Percentiles rank a stretch among this genome's conserved stretches.
phyloP scores from a whole-genome alignment of 2,329 filamentous ascomycete species.

The Colletotrichum spinosum region DNA sequence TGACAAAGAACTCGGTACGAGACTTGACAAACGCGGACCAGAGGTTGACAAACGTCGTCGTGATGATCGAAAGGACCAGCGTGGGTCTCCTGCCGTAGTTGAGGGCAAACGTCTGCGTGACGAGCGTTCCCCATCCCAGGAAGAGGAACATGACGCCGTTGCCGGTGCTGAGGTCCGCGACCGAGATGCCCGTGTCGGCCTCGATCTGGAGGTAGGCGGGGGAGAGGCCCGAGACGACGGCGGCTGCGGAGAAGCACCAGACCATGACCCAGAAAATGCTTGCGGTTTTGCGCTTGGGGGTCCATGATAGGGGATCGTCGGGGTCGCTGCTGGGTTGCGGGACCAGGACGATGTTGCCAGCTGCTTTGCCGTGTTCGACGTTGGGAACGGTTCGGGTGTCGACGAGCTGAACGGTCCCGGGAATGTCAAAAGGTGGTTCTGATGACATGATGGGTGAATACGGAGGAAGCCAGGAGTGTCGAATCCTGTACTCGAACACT shows the following conservation, averaged over 20 bases:
- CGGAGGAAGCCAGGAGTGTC: background rate
- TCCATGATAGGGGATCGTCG: slow-evolving; percentile 42
- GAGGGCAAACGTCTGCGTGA: slow-evolving; percentile 39
- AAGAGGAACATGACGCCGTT: slow-evolving; percentile 41
- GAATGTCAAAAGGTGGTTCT: slow-evolving; percentile 1
- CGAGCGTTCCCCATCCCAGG: slow-evolving; percentile 40
- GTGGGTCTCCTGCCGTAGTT: slow-evolving; percentile 38
- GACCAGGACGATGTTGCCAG: slow-evolving; percentile 40
- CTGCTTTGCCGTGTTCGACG: slow-evolving; percentile 1
- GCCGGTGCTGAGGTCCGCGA: slow-evolving; percentile 42
- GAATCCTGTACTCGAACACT: background rate
- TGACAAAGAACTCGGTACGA: slow-evolving; percentile 41
- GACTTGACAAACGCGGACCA: slow-evolving; percentile 41
- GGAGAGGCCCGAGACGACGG: slow-evolving; percentile 41
- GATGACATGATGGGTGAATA: background rate
- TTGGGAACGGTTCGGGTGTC: slow-evolving; percentile 1
- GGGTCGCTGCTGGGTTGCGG: slow-evolving; percentile 42
- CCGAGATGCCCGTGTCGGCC: slow-evolving; percentile 41
- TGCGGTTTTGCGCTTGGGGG: slow-evolving; percentile 36
- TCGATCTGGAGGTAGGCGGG: slow-evolving; percentile 42
- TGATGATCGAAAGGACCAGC: slow-evolving; percentile 38
- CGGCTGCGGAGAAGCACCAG: slow-evolving; percentile 43
- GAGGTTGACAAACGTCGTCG: slow-evolving; percentile 37
- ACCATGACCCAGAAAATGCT: slow-evolving; percentile 41
- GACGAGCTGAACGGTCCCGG: slow-evolving; percentile 16